A percentile compares a stretch with the other conserved stretches of the same genome.
These are phyloP conservation scores for Ilyonectria destructans DNA, from an alignment of 2,329 filamentous ascomycete genomes.

Conservation along the genomic window DNA sequence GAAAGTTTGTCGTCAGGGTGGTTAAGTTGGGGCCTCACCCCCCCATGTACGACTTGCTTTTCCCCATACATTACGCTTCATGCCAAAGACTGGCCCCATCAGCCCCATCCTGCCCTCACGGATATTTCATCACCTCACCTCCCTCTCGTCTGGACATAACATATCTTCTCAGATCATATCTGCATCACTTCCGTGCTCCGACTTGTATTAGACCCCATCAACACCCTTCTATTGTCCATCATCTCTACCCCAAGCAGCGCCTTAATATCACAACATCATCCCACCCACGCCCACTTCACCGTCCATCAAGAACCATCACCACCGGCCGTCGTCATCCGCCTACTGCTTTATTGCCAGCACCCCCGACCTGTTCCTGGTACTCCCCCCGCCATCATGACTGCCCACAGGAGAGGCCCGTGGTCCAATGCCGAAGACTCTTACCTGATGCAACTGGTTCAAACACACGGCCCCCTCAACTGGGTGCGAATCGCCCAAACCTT, in stretches of 20 bases:
- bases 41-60: conserved; percentile 38
- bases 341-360: background rate
- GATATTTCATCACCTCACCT: conserved; percentile 50
- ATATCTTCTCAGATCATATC: conserved; percentile 28
- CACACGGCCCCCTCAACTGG: conserved; percentile 89
- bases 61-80: conserved; percentile 50
- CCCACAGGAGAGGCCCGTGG: conserved; percentile 81
- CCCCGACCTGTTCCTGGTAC: background rate
- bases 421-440: conserved; percentile 82
- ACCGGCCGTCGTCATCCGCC: background rate
- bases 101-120: conserved; percentile 42
- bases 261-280: background rate
- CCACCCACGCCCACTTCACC: background rate
- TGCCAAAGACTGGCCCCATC: conserved; percentile 39
- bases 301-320: conserved; percentile 1
- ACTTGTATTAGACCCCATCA: conserved; percentile 11
- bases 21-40: conserved; percentile 34
- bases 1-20: conserved; percentile 44
- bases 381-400: conserved; percentile 36
- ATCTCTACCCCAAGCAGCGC: conserved; percentile 1
- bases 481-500: conserved; percentile 86
- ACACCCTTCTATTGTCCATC: conserved; percentile 10
- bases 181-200: conserved; percentile 3
- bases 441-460: conserved; percentile 79
- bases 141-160: conserved; percentile 33